Evolutionary conservation across 352 stramenopile genomes (phyloP).

Genomic region (Plasmopara muralis): DNA sequence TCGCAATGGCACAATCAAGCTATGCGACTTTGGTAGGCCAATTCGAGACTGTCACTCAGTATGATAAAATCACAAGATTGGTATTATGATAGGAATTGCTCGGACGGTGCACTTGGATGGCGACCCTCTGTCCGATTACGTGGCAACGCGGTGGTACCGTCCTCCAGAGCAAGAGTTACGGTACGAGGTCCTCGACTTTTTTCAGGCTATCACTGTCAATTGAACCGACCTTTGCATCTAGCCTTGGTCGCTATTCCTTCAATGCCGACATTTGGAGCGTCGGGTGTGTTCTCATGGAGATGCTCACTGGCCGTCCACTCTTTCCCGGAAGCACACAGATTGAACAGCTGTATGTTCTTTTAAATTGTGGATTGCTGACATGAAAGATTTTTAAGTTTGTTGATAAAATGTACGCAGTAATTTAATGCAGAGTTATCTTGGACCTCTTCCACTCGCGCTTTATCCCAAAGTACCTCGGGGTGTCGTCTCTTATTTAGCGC

Average conservation of each 20-base stretch:
- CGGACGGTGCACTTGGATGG: constrained; percentile 73
- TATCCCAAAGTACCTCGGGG: constrained; percentile 49
- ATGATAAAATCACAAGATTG: background rate
- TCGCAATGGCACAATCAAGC: constrained; percentile 55
- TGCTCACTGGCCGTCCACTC: constrained; percentile 66
- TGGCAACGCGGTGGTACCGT: constrained; percentile 77
- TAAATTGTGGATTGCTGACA: background rate
- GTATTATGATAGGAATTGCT: constrained; percentile 38
- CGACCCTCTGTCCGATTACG: constrained; percentile 71
- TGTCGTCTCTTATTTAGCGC: constrained; percentile 24
- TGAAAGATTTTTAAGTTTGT: background rate
- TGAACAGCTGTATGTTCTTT: constrained; percentile 55
- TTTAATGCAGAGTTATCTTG: constrained; percentile 64
- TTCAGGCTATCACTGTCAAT: too few species aligned
- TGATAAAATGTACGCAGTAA: constrained; percentile 30
- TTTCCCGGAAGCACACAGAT: constrained; percentile 75
- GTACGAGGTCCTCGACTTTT: constrained; percentile 11
- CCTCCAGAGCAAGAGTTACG: constrained; percentile 76
- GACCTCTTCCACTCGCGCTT: constrained; percentile 40
- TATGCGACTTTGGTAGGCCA: constrained; percentile 67
- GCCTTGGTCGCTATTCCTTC: constrained; percentile 73
- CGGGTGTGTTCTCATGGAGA: constrained; percentile 66
- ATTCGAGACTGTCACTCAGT: background rate
- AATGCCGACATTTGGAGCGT: constrained; percentile 80
- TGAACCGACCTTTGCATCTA: constrained; percentile 10